phyloP scores from a whole-genome alignment of 2,329 filamentous ascomycete genomes.

The Cladosporium phlei region DNA sequence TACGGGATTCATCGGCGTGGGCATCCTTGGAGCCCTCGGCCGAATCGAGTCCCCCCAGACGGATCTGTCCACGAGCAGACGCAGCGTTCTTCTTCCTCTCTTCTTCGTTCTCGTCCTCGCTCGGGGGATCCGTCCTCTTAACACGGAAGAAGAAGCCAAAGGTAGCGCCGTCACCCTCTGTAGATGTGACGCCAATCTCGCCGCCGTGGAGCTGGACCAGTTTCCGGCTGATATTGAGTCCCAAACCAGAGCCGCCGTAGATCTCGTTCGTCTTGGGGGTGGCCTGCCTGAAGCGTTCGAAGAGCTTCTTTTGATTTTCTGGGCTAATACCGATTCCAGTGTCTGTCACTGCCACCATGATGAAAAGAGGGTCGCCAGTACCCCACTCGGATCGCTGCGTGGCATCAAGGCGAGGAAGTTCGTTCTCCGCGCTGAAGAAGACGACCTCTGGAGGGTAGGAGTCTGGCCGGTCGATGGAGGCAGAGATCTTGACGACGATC shows the following conservation, averaged over 20 bases:
- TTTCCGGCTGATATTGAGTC: constrained; percentile 44
- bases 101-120: constrained; percentile 1
- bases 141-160: constrained; percentile 40
- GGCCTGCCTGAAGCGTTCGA: constrained; percentile 39
- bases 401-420: constrained; percentile 36
- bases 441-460: constrained; percentile 43
- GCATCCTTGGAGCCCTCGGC: constrained; percentile 1
- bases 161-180: constrained; percentile 34
- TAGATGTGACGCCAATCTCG: constrained; percentile 42
- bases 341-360: constrained; percentile 44
- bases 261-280: constrained; percentile 32
- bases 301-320: constrained; percentile 38
- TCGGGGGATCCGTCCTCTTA: constrained; percentile 7
- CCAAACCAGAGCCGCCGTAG: constrained; percentile 43
- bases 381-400: constrained; percentile 41
- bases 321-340: constrained; percentile 39
- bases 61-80: constrained; percentile 3
- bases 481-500: constrained; percentile 20
- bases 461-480: constrained; percentile 28
- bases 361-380: constrained; percentile 34
- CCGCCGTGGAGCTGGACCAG: constrained; percentile 42
- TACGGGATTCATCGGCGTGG: constrained; percentile 8
- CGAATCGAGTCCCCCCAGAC: constrained; percentile 4
- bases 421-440: constrained; percentile 37
- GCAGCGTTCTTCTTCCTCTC: background rate